Conservation (phyloP, 2,329 filamentous ascomycete species). For the Sclerotinia subarctica region DNA sequence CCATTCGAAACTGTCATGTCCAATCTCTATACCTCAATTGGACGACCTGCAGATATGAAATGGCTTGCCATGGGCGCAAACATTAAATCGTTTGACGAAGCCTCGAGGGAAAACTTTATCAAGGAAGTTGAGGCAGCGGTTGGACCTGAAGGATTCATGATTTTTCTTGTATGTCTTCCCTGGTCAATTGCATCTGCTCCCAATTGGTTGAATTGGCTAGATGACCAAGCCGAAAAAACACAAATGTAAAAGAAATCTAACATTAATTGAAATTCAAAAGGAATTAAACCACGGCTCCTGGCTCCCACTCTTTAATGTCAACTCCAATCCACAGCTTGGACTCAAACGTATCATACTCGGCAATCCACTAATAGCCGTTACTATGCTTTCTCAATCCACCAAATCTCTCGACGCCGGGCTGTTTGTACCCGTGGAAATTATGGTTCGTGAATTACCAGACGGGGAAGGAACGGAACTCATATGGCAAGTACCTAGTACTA, state of each 20-base stretch:
- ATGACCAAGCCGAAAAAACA: not conserved
- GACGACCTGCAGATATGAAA: slow-evolving; percentile 3
- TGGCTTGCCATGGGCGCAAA: slow-evolving; percentile 18
- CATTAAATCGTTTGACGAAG: slow-evolving; percentile 16
- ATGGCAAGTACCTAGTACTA: slow-evolving; percentile 28
- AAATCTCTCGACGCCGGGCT: slow-evolving; percentile 24
- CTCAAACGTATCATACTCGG: slow-evolving; percentile 29
- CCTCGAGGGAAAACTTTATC: slow-evolving; percentile 21
- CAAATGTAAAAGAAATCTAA: not conserved
- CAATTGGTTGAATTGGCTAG: not conserved
- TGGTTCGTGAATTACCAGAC: slow-evolving; percentile 25
- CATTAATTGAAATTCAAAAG: slow-evolving; percentile 17
- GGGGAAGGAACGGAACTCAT: slow-evolving; percentile 26
- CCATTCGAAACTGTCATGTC: slow-evolving; percentile 22
- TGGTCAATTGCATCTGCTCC: not conserved
- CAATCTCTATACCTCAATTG: slow-evolving; percentile 28
- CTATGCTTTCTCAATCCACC: slow-evolving; percentile 28
- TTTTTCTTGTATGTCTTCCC: slow-evolving; percentile 23
- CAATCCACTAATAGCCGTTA: slow-evolving; percentile 32
- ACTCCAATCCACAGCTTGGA: slow-evolving; percentile 21
- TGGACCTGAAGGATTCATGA: slow-evolving; percentile 31
- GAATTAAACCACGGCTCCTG: slow-evolving; percentile 30
- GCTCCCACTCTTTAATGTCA: slow-evolving; percentile 26
- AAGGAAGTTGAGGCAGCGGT: slow-evolving; percentile 8
- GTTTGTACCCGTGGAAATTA: slow-evolving; percentile 29